These are phyloP conservation scores for Borovskyia barvae DNA, from an alignment of 208 protist genomes.

Conservation along the genomic window DNA sequence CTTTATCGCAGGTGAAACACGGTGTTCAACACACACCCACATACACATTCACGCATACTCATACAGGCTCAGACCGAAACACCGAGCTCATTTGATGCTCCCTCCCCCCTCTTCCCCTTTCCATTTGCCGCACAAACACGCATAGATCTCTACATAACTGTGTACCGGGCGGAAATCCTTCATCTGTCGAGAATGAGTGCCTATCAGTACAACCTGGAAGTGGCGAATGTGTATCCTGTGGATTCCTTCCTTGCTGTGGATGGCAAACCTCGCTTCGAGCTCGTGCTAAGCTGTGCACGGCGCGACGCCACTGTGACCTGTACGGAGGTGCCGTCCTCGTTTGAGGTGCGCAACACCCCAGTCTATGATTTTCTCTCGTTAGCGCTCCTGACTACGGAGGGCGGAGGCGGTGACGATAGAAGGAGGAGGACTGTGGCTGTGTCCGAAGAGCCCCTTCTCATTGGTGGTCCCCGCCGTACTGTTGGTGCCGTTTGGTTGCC, in stretches of 20 bases:
- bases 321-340: conserved; percentile 4
- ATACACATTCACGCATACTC: too few species aligned
- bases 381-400: not conserved
- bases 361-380: conserved; percentile 12
- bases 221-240: conserved; percentile 34
- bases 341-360: conserved; percentile 21
- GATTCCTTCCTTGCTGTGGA: too few species aligned
- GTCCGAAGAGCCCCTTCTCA: not conserved
- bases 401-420: not conserved
- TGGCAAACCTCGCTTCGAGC: not conserved
- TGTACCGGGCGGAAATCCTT: too few species aligned
- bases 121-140: too few species aligned
- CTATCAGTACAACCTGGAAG: conserved; percentile 30
- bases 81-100: too few species aligned
- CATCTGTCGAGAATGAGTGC: conserved; percentile 1
- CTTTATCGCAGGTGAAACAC: too few species aligned
- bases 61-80: too few species aligned
- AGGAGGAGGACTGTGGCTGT: not conserved
- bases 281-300: conserved; percentile 12
- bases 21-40: too few species aligned
- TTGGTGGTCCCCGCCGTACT: conserved; percentile 19
- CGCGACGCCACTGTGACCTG: conserved; percentile 22
- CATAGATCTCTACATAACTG: too few species aligned
- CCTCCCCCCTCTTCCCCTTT: too few species aligned
- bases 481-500: conserved; percentile 25